Conservation (phyloP, 768 basidiomycete species). For the Tricholoma saponaceum region DNA sequence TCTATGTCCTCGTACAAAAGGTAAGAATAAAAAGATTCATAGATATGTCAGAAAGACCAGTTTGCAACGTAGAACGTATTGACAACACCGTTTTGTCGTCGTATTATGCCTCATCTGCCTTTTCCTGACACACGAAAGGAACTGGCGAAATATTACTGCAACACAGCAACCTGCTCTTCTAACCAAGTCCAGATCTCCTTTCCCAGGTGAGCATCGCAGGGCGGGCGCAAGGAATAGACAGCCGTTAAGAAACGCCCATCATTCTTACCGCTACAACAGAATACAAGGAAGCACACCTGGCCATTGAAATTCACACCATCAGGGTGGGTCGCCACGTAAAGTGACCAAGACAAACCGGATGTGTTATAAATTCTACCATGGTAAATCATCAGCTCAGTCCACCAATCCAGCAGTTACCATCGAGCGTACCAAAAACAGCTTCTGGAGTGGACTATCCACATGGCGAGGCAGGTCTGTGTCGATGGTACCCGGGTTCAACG, state of each 20-base stretch:
- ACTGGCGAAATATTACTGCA: neutral
- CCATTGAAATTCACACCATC: constrained; percentile 40
- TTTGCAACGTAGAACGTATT: too few species aligned
- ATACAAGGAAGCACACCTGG: constrained; percentile 27
- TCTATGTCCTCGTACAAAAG: too few species aligned
- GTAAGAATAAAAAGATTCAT: too few species aligned
- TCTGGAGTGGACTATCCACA: neutral
- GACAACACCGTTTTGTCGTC: too few species aligned
- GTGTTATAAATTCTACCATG: neutral
- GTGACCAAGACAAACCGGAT: neutral
- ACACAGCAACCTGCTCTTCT: neutral
- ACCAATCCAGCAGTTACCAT: constrained; percentile 6
- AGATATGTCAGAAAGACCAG: too few species aligned
- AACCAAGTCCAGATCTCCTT: neutral
- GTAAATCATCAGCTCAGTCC: neutral
- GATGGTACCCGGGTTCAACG: constrained; percentile 43
- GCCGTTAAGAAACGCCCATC: constrained; percentile 17
- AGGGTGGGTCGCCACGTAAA: constrained; percentile 13
- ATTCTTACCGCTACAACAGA: neutral
- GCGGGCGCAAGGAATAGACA: constrained; percentile 39
- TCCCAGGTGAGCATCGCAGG: neutral
- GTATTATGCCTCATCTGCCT: too few species aligned
- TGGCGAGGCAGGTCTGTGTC: constrained; percentile 30
- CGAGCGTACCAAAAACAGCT: constrained; percentile 2
- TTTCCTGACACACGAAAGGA: too few species aligned